Conservation (phyloP, 2,329 filamentous ascomycete genomes). For the Botryotinia convoluta region DNA sequence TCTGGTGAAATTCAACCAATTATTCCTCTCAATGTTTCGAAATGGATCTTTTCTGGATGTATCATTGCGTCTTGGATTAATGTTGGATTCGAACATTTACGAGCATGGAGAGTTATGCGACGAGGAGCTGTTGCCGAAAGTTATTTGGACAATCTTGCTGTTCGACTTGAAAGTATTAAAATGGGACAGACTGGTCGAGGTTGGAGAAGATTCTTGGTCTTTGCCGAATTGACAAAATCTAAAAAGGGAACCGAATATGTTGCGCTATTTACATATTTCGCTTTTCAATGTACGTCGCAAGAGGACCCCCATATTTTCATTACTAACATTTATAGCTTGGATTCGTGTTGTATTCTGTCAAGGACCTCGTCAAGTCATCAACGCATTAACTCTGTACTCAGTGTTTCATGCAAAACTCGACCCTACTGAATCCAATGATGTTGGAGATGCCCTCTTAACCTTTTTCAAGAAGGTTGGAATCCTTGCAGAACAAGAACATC, state of each 20-base stretch:
- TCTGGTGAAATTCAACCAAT: slow-evolving; percentile 76
- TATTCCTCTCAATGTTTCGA: slow-evolving; percentile 74
- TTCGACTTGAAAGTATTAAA: slow-evolving; percentile 79
- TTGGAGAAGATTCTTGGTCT: slow-evolving; percentile 78
- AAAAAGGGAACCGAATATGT: slow-evolving; percentile 72
- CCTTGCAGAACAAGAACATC: slow-evolving; percentile 69
- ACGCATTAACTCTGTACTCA: slow-evolving; percentile 82
- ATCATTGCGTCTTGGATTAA: slow-evolving; percentile 90
- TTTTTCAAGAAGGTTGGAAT: slow-evolving; percentile 81
- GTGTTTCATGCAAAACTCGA: slow-evolving; percentile 75
- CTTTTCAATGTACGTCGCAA: slow-evolving; percentile 54
- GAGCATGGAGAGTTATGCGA: slow-evolving; percentile 76
- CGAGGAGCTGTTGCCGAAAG: slow-evolving; percentile 85
- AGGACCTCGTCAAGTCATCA: slow-evolving; percentile 87
- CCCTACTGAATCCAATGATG: slow-evolving; percentile 50
- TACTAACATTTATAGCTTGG: slow-evolving; percentile 58
- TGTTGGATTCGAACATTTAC: slow-evolving; percentile 73
- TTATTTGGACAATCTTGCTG: slow-evolving; percentile 85
- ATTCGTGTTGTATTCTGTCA: slow-evolving; percentile 87
- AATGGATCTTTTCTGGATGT: slow-evolving; percentile 92
- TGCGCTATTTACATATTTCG: slow-evolving; percentile 70
- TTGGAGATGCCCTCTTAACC: slow-evolving; percentile 63
- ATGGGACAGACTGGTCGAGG: slow-evolving; percentile 67
- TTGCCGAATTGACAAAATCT: slow-evolving; percentile 68
- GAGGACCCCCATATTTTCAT: background rate